Evolutionary conservation across 345 rosid species (phyloP).

Genomic region (Eucalyptus tenuipes): DNA sequence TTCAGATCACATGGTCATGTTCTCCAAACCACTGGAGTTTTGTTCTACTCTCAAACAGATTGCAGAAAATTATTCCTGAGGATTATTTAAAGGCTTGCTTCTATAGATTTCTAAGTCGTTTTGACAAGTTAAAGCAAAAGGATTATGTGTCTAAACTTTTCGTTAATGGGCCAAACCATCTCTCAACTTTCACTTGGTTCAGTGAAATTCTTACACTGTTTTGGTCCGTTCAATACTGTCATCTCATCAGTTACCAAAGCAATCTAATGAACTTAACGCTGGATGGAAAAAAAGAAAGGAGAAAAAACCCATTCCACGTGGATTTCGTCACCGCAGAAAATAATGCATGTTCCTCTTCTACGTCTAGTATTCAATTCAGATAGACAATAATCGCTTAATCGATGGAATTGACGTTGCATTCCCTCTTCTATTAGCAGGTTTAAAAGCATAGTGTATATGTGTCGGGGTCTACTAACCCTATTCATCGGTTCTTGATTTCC

Average conservation of each 20-base stretch:
- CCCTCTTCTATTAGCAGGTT: neutral
- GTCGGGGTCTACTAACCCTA: neutral
- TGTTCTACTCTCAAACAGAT: constrained; percentile 9
- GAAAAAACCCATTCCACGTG: neutral
- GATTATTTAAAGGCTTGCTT: neutral
- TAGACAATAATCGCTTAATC: neutral
- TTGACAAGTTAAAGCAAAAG: neutral
- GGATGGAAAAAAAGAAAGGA: neutral
- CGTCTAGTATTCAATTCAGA: neutral
- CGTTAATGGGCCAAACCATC: too few species aligned
- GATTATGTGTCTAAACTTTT: neutral
- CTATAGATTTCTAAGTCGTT: neutral
- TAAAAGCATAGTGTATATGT: neutral
- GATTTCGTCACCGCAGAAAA: neutral
- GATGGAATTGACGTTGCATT: neutral
- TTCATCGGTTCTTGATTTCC: neutral
- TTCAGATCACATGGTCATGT: constrained; percentile 37
- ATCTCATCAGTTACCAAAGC: neutral
- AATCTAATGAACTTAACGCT: too few species aligned
- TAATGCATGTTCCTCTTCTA: too few species aligned
- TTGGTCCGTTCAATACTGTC: neutral
- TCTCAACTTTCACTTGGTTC: neutral
- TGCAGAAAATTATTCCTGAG: constrained; percentile 2
- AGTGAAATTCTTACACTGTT: neutral
- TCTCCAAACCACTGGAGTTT: constrained; percentile 15